Base-by-base conservation (phyloP, 306 rosid genomes). In the Prunus fruticosa region DNA sequence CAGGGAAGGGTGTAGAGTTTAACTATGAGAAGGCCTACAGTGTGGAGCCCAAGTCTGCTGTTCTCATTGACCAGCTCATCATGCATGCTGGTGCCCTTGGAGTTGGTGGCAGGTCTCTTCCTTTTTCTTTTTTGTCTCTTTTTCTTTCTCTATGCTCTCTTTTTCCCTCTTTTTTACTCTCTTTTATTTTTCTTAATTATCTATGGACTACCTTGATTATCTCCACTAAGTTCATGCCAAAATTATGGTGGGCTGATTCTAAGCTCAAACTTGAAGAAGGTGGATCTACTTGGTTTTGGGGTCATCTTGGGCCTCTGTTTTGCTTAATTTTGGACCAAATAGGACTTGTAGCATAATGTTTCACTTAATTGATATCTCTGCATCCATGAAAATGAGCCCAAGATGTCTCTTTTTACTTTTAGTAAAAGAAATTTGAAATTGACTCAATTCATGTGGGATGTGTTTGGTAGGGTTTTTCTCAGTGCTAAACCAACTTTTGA, bases 51-150 rank as follows among this genome's bases (percentile, higher is more conserved):
- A 89, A 87, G 71, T 80, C 91, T 2, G 96, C 81, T 0, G 87
- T 88, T 23, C 84, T 89, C 2, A 87, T 93, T 34, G 87, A 91
- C 19, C 73, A 73, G 11, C 90, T 94, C 46, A 89, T 90, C n/a
- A 68, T 84, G 86, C 76, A 89, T 46, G 86, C 97, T 3, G 98
- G 97, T 30, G 93, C 90, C 28, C 96, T 94, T 6, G 92, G 96
- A 4, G 90, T 89, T 56, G 91, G 91, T 76, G 89, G 96, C 71
- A 88, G 96, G 98, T 91, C 57, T 23, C 20, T 41, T 11, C 25
- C 20, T 43, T 47, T 61, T 52, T 16, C 30, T 10, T 0, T 3
- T 16, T 67, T 56, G 8, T 38, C 10, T 3, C 28, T 68, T 61
- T 73, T 49, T 22, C 11, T 41, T 45, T 79, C 41, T 9, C 16